These are phyloP conservation scores for Lepidium didymum DNA, from an alignment of 345 rosid genomes.

Conservation along the genomic window DNA sequence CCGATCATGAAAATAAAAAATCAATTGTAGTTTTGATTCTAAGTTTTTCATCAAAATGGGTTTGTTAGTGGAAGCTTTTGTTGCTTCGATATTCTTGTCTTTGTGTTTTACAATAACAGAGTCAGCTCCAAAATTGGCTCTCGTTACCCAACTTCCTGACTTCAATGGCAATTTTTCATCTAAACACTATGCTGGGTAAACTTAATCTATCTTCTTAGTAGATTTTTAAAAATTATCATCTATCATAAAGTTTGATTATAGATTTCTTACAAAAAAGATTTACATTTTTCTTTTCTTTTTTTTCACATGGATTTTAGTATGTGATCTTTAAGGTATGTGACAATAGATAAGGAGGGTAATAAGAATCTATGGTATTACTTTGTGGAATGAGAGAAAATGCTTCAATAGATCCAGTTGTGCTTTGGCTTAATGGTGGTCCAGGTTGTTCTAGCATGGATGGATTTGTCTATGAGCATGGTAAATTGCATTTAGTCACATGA, in stretches of 20 bases:
- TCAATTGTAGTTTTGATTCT: neutral
- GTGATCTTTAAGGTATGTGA: constrained; percentile 49
- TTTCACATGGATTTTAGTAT: neutral
- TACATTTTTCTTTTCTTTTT: neutral
- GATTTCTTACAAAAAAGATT: neutral
- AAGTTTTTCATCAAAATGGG: constrained; percentile 9
- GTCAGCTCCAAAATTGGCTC: constrained; percentile 53
- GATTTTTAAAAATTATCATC: neutral
- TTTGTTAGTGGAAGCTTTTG: neutral
- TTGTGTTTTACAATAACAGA: constrained; percentile 13
- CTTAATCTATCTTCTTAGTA: neutral
- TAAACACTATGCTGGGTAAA: constrained; percentile 79
- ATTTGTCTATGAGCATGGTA: constrained; percentile 83
- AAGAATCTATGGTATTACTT: constrained; percentile 76
- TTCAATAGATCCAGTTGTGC: constrained; percentile 63
- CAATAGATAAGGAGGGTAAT: constrained; percentile 38
- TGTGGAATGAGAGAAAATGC: constrained; percentile 68
- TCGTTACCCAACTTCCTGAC: constrained; percentile 60
- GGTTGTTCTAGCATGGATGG: constrained; percentile 98
- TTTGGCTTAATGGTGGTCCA: constrained; percentile 97
- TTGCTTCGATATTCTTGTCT: constrained; percentile 11
- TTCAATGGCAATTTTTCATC: constrained; percentile 60
- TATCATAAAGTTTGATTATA: neutral
- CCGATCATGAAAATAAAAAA: neutral
- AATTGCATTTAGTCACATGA: neutral